Base-by-base conservation (phyloP, 306 rosid species). In the Casuarina equisetifolia region DNA sequence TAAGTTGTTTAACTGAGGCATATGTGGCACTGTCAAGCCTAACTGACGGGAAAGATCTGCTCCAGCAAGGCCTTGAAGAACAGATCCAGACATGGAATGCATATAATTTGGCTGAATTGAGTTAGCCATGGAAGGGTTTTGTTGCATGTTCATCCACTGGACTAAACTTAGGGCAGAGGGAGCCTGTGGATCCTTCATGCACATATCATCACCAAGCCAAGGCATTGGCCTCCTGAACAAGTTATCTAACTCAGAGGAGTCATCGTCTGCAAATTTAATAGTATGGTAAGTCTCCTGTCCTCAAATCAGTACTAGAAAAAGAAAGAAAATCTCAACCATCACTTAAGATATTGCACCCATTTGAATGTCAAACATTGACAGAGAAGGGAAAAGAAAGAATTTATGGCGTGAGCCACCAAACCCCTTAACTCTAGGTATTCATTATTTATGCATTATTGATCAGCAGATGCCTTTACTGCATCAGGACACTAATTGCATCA, bases 141-240 rank as follows among this genome's bases (percentile, higher is more conserved):
- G 95, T 83, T 91, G 98, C 93, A 92, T 80, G 88, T 84, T 95
- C 99, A 95, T 95, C 99, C 99, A 95, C 76, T 95, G 99, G 79
- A 90, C 97, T 81, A 95, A 88, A 89, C 95, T 95, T 50, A 95
- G 67, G 70, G 96, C 97, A 35, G 91, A 90, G 48, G 88, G 84
- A 76, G 84, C 90, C 75, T 95, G 99, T 19, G 93, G 87, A 78
- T 90, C 98, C 80, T 88, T 95, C 90, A 91, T 85, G 88, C 82
- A 80, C 64, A 91, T 81, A 78, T 92, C 99, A 59, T 92, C 97
- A 36, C 97, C 94, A 54, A 86, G 86, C 98, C 98, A 91, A 72
- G 98, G 97, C 92, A 92, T 87, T 46, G 96, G 76, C 83, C 97
- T 86, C 80, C 91, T 88, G 79, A 92, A 90, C 62, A 88, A 64